A percentile compares a stretch with the other conserved stretches of the same genome.
phyloP scores from a whole-genome alignment of 176 grass and related monocot genomes.

The Otatea glauca region DNA sequence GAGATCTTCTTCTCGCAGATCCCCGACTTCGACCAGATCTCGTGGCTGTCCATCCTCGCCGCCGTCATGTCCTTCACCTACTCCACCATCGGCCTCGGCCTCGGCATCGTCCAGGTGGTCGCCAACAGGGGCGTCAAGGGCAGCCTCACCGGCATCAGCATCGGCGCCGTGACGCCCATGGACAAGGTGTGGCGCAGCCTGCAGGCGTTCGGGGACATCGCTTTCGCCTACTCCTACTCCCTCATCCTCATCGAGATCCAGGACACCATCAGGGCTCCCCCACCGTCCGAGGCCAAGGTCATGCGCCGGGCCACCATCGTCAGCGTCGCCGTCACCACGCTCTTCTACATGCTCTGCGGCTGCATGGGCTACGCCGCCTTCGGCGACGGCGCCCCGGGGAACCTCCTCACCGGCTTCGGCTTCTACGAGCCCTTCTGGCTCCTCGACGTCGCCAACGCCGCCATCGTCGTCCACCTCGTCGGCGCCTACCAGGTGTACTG shows the following conservation, averaged over 20 bases:
- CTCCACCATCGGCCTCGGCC: slow-evolving; percentile 77
- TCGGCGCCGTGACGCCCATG: slow-evolving; percentile 68
- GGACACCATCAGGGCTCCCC: slow-evolving; percentile 62
- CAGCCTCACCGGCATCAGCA: slow-evolving; percentile 91
- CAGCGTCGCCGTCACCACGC: slow-evolving; percentile 57
- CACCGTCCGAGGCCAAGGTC: slow-evolving; percentile 64
- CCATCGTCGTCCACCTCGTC: slow-evolving; percentile 72
- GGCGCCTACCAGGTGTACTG: slow-evolving; percentile 89
- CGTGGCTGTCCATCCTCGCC: slow-evolving; percentile 88
- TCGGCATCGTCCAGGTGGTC: slow-evolving; percentile 81
- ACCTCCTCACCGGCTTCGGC: slow-evolving; percentile 71
- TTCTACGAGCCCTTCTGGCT: slow-evolving; percentile 85
- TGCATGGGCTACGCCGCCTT: slow-evolving; percentile 68
- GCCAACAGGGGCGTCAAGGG: slow-evolving; percentile 69
- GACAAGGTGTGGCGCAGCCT: slow-evolving; percentile 98
- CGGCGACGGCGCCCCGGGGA: slow-evolving; percentile 53
- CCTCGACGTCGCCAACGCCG: slow-evolving; percentile 69
- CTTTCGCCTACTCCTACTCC: slow-evolving; percentile 98
- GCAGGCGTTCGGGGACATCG: slow-evolving; percentile 97
- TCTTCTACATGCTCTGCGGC: slow-evolving; percentile 79
- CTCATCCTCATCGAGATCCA: slow-evolving; percentile 99
- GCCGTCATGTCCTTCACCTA: slow-evolving; percentile 98
- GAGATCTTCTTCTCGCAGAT: slow-evolving; percentile 96
- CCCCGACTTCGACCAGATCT: slow-evolving; percentile 94
- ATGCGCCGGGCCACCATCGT: slow-evolving; percentile 66